Evolutionary conservation across 2,329 filamentous ascomycete genomes (phyloP).

Genomic region (Penicillium italicum): DNA sequence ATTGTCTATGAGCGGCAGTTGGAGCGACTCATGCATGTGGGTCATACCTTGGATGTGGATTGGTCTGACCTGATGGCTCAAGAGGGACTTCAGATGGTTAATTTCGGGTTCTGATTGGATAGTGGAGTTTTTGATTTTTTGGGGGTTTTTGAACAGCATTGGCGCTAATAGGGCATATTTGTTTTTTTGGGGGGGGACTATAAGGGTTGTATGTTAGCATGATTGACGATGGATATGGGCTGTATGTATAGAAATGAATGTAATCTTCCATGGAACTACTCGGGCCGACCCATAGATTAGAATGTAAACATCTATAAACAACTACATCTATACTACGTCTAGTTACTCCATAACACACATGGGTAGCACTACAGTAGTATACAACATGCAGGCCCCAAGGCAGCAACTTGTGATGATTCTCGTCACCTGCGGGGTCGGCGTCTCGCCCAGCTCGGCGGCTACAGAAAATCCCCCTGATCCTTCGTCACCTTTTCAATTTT

Average conservation of each 20-base stretch:
- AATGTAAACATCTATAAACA: neutral
- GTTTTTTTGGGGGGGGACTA: neutral
- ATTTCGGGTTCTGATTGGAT: constrained; percentile 46
- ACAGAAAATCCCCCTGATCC: neutral
- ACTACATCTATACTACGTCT: too few species aligned
- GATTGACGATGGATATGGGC: constrained; percentile 14
- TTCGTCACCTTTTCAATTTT: neutral
- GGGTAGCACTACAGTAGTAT: neutral
- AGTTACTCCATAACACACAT: too few species aligned
- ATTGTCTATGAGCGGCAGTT: constrained; percentile 50
- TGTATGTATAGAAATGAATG: constrained; percentile 21
- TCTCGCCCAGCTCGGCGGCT: constrained; percentile 19
- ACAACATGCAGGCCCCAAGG: constrained; percentile 1
- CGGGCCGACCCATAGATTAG: constrained; percentile 2
- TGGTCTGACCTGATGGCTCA: constrained; percentile 50
- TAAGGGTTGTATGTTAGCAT: constrained; percentile 14
- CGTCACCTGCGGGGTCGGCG: constrained; percentile 23
- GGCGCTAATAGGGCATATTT: constrained; percentile 4
- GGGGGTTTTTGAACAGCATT: neutral
- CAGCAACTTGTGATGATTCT: constrained; percentile 12
- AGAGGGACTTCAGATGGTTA: constrained; percentile 48
- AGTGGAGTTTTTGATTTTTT: constrained; percentile 1
- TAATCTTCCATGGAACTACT: neutral
- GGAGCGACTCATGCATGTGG: constrained; percentile 38
- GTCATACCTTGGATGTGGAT: constrained; percentile 46